Conservation (phyloP, 192 early-diverging fungal species). For the Coemansia sp. region DNA sequence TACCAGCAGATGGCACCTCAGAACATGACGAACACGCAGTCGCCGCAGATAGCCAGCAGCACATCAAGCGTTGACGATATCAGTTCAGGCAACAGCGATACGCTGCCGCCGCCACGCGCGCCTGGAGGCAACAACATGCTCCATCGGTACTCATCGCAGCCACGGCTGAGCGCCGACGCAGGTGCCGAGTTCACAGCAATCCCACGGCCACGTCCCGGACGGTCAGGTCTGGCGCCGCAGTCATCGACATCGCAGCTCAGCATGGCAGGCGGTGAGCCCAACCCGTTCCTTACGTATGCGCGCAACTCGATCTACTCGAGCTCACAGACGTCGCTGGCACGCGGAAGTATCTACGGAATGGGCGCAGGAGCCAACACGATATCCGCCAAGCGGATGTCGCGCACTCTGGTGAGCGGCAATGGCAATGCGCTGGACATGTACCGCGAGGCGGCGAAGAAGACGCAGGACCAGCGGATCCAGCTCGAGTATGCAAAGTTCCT, state of each 20-base stretch:
- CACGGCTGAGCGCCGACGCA: slow-evolving; percentile 20
- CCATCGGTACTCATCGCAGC: slow-evolving; percentile 47
- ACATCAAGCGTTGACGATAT: slow-evolving; percentile 32
- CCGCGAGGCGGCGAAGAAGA: slow-evolving; percentile 75
- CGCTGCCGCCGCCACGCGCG: slow-evolving; percentile 22
- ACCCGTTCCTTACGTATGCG: slow-evolving; percentile 53
- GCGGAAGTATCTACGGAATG: slow-evolving; percentile 49
- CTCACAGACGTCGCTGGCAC: slow-evolving; percentile 51
- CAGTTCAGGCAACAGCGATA: slow-evolving; percentile 26
- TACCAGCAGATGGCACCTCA: slow-evolving; percentile 16
- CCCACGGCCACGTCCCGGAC: slow-evolving; percentile 41
- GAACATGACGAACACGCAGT: slow-evolving; percentile 6
- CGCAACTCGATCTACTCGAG: slow-evolving; percentile 57
- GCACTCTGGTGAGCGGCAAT: slow-evolving; percentile 51
- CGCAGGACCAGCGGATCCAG: slow-evolving; percentile 71
- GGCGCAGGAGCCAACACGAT: slow-evolving; percentile 13
- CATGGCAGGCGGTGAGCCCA: slow-evolving; percentile 26
- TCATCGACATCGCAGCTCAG: slow-evolving; percentile 3
- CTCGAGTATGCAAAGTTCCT: slow-evolving; percentile 77
- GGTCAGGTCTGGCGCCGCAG: slow-evolving; percentile 24
- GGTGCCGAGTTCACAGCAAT: slow-evolving; percentile 37
- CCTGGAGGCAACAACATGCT: slow-evolving; percentile 14
- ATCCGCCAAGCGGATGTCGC: slow-evolving; percentile 51
- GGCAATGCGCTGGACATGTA: slow-evolving; percentile 63
- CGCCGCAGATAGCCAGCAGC: slow-evolving; percentile 29